Evolutionary conservation across 2,329 filamentous ascomycete species (phyloP), one percentile per base, ranked within the genome.

Genomic region (Bipolaris sorokiniana): DNA sequence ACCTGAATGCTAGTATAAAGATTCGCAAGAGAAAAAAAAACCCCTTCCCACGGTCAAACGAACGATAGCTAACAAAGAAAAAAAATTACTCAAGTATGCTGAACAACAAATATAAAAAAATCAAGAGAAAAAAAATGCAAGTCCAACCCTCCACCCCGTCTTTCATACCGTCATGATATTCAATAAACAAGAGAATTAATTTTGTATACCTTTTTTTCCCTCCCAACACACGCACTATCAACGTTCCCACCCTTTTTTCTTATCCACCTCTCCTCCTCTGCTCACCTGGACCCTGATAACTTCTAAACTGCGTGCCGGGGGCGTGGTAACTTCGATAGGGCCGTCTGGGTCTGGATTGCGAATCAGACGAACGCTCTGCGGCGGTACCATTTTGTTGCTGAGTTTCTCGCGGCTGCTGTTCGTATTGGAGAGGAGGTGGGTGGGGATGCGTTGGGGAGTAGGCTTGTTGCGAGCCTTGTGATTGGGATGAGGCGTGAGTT

Each of bases 261-360:
- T 63, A 73, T 23, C 58, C 56, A 16, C 68, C 68, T 13, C 70
- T 65, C 10, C 69, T 56, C 48, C 67, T 64, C 38, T 59, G 53
- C 28, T 67, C 63, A 13, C 61, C 65, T 16, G 73, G 73, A 2
- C 71, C 73, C 13, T 71, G 69, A 22, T 75, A 76, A 15, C 60
- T 67, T 11, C 72, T 58, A 36, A 76, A 76, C 38, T 76, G 69
- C 2, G 72, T 74, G 6, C 72, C 73, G 13, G 72, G 72, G 0
- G 71, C 66, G 34, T 75, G 73, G 33, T 72, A 74, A 18, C 65
- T 67, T 13, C 72, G 47, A 44, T 76, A 75, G 31, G 67, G 68
- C 10, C 72, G 59, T 16, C 71, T 59, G 2, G 68, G 73, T 7
- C 69, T 62, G 2, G 63, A 59, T 26, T 71, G 68, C 1, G 66